Conservation (phyloP, 2,329 filamentous ascomycete species). For the Apiospora pterosperma region DNA sequence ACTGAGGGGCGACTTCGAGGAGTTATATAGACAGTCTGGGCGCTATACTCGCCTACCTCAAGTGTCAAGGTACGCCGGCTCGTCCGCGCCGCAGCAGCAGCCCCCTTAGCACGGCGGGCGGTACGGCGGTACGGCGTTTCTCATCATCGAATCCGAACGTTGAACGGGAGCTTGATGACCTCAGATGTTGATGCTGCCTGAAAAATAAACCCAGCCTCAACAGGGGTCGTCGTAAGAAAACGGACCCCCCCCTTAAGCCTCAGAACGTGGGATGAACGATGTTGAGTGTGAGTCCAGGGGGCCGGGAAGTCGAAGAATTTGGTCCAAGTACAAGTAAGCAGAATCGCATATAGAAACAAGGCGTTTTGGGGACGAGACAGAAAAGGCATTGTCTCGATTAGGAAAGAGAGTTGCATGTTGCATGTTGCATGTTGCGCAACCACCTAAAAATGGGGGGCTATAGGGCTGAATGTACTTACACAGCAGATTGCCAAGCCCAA, state of each 20-base stretch:
- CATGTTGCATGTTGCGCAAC: not conserved
- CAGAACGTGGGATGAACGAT: not conserved
- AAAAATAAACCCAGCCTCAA: not conserved
- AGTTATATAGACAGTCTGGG: conserved; percentile 9
- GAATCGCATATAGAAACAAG: not conserved
- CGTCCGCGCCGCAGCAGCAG: not conserved
- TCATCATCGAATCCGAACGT: not conserved
- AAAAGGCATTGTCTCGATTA: not conserved
- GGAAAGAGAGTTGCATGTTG: not conserved
- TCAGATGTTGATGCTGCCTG: not conserved
- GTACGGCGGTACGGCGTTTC: not conserved
- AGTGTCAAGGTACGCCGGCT: not conserved
- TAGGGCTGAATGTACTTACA: not conserved
- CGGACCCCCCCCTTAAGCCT: not conserved
- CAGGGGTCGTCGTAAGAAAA: not conserved
- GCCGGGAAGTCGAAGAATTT: not conserved
- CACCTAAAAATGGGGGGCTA: not conserved
- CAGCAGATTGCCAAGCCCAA: not conserved
- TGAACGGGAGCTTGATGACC: not conserved
- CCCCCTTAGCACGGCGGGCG: not conserved
- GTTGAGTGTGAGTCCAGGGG: not conserved
- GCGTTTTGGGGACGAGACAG: not conserved
- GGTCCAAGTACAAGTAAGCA: not conserved
- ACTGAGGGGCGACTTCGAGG: not conserved
- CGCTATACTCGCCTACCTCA: not conserved